Evolutionary conservation across 768 basidiomycete species (phyloP), one percentile per base, ranked within the genome.

Genomic region (Roridomyces roridus): DNA sequence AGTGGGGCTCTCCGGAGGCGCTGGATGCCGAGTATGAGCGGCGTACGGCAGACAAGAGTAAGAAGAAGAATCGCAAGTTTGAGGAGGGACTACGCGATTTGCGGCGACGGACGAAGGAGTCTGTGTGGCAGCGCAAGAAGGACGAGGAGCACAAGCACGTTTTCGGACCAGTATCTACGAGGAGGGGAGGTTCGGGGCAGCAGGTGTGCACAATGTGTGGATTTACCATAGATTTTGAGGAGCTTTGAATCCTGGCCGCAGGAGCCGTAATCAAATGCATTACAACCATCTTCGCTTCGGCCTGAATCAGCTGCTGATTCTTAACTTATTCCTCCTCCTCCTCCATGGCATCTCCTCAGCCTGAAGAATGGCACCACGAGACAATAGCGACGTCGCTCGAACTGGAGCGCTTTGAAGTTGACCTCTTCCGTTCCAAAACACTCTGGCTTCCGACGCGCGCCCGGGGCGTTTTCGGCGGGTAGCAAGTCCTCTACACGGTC

Each of bases 1-100:
- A 99, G 74, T 99, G 97, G 97, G 96, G 94, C 0, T 92, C 94
- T 1, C 82, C 92, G 9, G 95, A 97, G 70, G 93, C 86, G 10
- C 72, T 99, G 44, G 96, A 98, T 66, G 82, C 80, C 6, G 96
- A 98, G 68, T 98, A 87, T 71, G 88, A 91, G 64, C 80, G 81
- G 29, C 82, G 96, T 48, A 83, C 82, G 48, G 80, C 78, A 20
- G 92, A 92, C 67, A 96, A 95, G 80, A 91, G 88, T 68, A 88
- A 88, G 67, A 91, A 93, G 72, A 91, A 92, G 78, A 91, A 91
- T 64, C 93, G 87, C 70, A 98, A 99, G 69, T 98, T 98, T 63
- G 96, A 97, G 68, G 87, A 96, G 64, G 85, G 92, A 39, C 74
- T 99, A 53, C 84, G 78, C 67, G 94, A 98, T 67, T 75, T 98